Base-by-base conservation (phyloP, 345 rosid genomes). In the Raphanus sativus region DNA sequence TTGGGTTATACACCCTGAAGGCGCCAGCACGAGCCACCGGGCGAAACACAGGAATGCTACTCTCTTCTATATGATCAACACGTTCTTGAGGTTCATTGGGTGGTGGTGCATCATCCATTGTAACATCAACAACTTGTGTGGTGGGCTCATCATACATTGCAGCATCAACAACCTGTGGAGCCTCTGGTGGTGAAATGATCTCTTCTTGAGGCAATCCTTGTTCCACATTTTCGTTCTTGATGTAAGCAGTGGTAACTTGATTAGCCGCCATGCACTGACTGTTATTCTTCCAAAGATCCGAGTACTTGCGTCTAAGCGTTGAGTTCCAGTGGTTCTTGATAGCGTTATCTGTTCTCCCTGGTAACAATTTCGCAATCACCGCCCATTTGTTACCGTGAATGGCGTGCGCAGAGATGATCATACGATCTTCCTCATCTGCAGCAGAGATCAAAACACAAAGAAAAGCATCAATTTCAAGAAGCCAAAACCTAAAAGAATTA, bases 311-410 rank as follows among this genome's bases (percentile, higher is more conserved):
- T 84, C 91, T 85, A 54, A 92, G 84, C 0, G 97, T 87, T 8
- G 96, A 90, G 86, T 90, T 89, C 97, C 97, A 91, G 69, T 94
- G 98, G 77, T 94, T 94, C 87, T 91, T 91, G 70, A 94, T 94
- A 12, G 97, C 90, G 69, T 90, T 90, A 77, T 90, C 95, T 12
- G 97, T 91, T 85, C 97, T 88, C 25, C 97, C 97, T 0, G 97
- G 90, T 60, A 94, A 75, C 54, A 87, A 84, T 76, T 86, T 89
- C 1, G 97, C 91, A 54, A 94, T 94, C 8, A 81, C 91, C 0
- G 94, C 96, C 98, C 98, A 94, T 80, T 92, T 94, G 88, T 94
- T 94, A 12, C 97, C 98, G 65, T 92, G 90, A 61, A 83, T 69
- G 12, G 87, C 83, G 65, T 92, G 97, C 25, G 90, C 92, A 17